Evolutionary conservation across 2,329 filamentous ascomycete species (phyloP).

Genomic region (Xylaria hypoxylon): DNA sequence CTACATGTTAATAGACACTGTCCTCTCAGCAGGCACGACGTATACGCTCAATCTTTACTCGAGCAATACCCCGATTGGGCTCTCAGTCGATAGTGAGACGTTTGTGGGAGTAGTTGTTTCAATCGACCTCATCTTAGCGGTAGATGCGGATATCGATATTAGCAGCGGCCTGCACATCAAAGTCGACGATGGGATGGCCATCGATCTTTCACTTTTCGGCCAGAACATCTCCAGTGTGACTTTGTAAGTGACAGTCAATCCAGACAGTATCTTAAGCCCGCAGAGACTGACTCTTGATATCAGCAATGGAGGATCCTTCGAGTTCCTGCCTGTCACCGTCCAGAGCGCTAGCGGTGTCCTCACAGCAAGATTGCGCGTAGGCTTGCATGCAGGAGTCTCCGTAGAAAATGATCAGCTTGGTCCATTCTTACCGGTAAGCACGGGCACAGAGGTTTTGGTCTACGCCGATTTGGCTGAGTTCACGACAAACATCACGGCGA

Average conservation of each 20-base stretch:
- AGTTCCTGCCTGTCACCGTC: slow-evolving; percentile 67
- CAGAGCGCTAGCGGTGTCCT: slow-evolving; percentile 57
- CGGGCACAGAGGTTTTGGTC: slow-evolving; percentile 61
- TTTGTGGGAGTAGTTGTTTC: slow-evolving; percentile 61
- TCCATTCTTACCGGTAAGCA: slow-evolving; percentile 47
- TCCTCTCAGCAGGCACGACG: slow-evolving; percentile 55
- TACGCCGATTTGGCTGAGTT: slow-evolving; percentile 67
- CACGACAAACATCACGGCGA: slow-evolving; percentile 61
- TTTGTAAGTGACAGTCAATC: slow-evolving; percentile 57
- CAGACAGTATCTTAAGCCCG: neutral
- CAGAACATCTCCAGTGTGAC: slow-evolving; percentile 60
- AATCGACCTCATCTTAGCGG: slow-evolving; percentile 64
- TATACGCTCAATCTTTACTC: slow-evolving; percentile 63
- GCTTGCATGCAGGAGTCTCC: slow-evolving; percentile 58
- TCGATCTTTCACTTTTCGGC: slow-evolving; percentile 64
- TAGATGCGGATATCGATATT: slow-evolving; percentile 61
- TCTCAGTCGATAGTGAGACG: slow-evolving; percentile 54
- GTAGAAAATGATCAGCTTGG: slow-evolving; percentile 44
- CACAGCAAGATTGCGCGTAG: slow-evolving; percentile 61
- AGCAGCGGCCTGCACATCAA: slow-evolving; percentile 66
- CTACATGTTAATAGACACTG: slow-evolving; percentile 61
- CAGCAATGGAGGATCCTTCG: slow-evolving; percentile 65
- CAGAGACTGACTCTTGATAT: neutral
- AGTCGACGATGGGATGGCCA: slow-evolving; percentile 61
- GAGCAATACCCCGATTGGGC: slow-evolving; percentile 58